phyloP scores from a whole-genome alignment of 306 rosid genomes.

The Mimosa bimucronata region DNA sequence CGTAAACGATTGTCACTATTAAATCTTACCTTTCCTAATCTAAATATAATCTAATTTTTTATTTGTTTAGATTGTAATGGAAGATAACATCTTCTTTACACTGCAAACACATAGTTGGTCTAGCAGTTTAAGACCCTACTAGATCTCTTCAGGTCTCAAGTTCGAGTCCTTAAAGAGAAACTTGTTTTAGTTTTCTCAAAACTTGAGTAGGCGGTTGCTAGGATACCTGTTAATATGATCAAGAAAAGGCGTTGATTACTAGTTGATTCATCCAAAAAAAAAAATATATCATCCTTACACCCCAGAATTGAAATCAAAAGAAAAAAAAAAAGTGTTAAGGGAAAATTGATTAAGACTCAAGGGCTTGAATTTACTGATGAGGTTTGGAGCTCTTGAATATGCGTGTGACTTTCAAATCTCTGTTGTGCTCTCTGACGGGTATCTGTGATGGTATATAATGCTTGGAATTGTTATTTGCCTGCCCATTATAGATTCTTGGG shows the following conservation, averaged over 20 bases:
- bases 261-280: not conserved
- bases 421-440: not conserved
- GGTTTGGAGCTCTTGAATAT: not conserved
- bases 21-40: not conserved
- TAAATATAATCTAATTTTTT: not conserved
- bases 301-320: slow-evolving; percentile 11
- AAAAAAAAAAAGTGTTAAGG: not conserved
- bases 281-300: not conserved
- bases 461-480: not conserved
- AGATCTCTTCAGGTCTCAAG: too few species aligned
- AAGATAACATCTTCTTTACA: not conserved
- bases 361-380: not conserved
- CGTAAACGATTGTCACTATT: not conserved
- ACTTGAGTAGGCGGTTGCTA: too few species aligned
- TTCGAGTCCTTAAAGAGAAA: too few species aligned
- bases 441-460: not conserved
- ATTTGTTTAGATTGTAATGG: not conserved
- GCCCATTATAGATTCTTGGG: not conserved
- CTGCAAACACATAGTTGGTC: too few species aligned
- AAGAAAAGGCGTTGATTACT: too few species aligned
- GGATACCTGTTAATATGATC: too few species aligned
- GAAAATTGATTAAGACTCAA: not conserved
- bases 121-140: too few species aligned
- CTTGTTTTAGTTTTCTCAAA: too few species aligned
- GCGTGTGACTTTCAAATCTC: not conserved